Conservation (phyloP, 75 land plant genomes). For the Sequoiadendron giganteum region DNA sequence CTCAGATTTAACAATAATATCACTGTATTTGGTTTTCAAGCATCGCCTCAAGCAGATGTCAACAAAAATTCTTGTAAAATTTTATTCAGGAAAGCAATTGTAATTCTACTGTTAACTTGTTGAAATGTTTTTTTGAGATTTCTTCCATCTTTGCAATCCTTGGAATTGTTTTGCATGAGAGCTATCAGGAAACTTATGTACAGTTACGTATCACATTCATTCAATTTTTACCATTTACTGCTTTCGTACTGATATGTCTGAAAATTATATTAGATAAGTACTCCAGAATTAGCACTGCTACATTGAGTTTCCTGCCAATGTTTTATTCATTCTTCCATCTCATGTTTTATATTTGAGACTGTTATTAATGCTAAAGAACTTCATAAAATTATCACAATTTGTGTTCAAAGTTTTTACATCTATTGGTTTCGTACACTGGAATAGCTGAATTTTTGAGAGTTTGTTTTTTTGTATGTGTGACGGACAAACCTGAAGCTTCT, state of each 20-base stretch:
- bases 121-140: conserved; percentile 46
- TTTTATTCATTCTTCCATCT: background rate
- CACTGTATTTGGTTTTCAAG: too few species aligned
- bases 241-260: background rate
- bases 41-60: too few species aligned
- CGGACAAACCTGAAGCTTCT: too few species aligned
- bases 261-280: background rate
- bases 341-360: background rate
- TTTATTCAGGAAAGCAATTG: conserved; percentile 6
- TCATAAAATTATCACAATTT: background rate
- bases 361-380: background rate
- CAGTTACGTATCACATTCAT: conserved; percentile 38
- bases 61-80: background rate
- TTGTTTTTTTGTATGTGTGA: too few species aligned
- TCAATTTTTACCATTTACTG: background rate
- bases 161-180: conserved; percentile 64
- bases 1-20: too few species aligned
- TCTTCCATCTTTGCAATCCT: conserved; percentile 73
- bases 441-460: too few species aligned
- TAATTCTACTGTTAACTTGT: conserved; percentile 1
- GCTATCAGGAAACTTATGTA: conserved; percentile 62
- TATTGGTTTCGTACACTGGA: too few species aligned
- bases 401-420: too few species aligned
- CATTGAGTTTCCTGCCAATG: background rate
- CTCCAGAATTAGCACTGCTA: background rate